A percentile compares a stretch with the other conserved stretches of the same genome.
Evolutionary conservation across 108 stramenopile genomes (phyloP).

Genomic region (Cyclotella atomus): DNA sequence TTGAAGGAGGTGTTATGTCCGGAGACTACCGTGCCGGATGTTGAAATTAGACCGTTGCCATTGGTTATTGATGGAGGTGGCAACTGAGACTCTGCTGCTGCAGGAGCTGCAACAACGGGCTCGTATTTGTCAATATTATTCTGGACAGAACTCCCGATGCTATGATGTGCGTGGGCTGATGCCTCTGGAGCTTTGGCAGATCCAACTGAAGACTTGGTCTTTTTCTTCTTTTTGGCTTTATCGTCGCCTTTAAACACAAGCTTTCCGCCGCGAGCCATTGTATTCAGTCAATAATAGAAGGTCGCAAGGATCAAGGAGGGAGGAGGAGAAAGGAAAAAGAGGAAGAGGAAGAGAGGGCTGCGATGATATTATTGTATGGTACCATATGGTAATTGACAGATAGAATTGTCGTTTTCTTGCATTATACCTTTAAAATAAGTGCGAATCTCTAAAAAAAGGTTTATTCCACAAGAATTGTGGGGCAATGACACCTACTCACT

Average conservation of each 20-base stretch:
- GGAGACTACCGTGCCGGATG: constrained; percentile 78
- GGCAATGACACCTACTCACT: no score
- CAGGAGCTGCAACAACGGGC: background rate
- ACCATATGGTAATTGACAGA: no score
- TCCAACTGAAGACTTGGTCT: constrained; percentile 13
- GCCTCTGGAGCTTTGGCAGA: background rate
- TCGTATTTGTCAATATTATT: background rate
- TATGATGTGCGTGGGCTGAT: background rate
- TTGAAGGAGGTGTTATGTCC: constrained; percentile 70
- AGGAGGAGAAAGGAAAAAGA: no score
- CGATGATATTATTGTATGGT: no score
- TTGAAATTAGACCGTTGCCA: constrained; percentile 73
- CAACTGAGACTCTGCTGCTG: background rate
- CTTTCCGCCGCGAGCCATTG: constrained; percentile 44
- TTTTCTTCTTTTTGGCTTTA: constrained; percentile 61
- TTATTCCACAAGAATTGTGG: no score
- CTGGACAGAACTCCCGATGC: background rate
- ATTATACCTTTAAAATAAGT: no score
- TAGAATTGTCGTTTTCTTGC: no score
- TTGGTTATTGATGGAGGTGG: constrained; percentile 44
- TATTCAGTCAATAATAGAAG: no score
- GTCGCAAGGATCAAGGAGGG: no score
- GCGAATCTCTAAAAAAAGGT: no score
- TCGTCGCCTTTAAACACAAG: constrained; percentile 84
- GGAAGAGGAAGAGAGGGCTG: no score